These are phyloP conservation scores for Rosa multiflora DNA, from an alignment of 306 rosid genomes.

Conservation along the genomic window DNA sequence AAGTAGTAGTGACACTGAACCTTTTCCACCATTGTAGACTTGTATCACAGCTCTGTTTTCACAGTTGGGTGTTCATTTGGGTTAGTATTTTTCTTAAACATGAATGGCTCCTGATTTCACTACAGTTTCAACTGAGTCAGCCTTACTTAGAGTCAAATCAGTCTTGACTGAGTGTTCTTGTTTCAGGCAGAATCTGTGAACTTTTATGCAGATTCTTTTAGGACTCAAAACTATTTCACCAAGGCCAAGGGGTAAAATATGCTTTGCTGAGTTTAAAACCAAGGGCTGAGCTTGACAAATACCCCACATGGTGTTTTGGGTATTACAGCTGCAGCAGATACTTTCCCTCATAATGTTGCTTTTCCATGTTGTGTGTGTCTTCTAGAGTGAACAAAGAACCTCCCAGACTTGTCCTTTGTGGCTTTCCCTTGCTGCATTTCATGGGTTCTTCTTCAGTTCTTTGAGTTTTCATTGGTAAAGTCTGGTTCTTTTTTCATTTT, in stretches of 20 bases:
- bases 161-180: not conserved
- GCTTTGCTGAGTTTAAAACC: conserved; percentile 18
- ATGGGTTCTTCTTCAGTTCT: conserved; percentile 37
- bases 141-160: not conserved
- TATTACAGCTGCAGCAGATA: conserved; percentile 53
- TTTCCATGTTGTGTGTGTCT: conserved; percentile 48
- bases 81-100: not conserved
- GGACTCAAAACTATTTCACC: not conserved
- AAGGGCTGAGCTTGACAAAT: conserved; percentile 28
- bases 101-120: conserved; percentile 10
- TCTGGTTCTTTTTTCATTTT: conserved; percentile 6
- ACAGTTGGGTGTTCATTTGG: not conserved
- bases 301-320: conserved; percentile 52
- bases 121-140: conserved; percentile 1
- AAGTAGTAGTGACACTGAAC: not conserved
- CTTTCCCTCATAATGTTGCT: conserved; percentile 85
- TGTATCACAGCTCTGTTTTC: conserved; percentile 2
- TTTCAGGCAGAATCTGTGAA: not conserved
- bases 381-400: conserved; percentile 31
- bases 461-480: conserved; percentile 6
- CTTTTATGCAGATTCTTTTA: conserved; percentile 1
- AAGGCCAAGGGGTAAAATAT: conserved; percentile 3
- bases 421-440: conserved; percentile 47
- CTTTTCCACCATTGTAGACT: conserved; percentile 1
- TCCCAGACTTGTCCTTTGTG: conserved; percentile 24